Base-by-base conservation (phyloP, 176 grass and related monocot species). In the Melocanna baccifera region DNA sequence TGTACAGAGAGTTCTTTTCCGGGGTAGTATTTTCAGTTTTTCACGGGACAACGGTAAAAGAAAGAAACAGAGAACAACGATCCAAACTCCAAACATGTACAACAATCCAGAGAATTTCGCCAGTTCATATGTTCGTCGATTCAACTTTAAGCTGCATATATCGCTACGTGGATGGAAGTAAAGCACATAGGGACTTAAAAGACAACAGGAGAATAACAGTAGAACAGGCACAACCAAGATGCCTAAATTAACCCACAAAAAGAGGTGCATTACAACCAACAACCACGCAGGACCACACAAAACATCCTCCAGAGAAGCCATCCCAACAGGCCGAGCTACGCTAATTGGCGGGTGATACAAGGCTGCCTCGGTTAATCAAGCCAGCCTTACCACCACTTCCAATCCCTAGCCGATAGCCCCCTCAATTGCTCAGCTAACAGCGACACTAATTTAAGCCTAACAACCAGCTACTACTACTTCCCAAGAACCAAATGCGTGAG, bases 281-380 rank as follows among this genome's bases (percentile, higher is more conserved):
- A 25, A 62, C 2, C 5, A 36, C 22, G 39, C 22, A 2, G 20
- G 4, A 71, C 23, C 37, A 37, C 20, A 39, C 10, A 81, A 69
- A 75, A 39, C 79, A 86, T 46, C 47, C 30, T 19, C 34, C 13
- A 40, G 34, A 40, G 23, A 55, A 52, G 83, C 84, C 83, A 73
- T 13, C 62, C 48, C 75, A 78, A 5, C 23, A 80, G 84, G 68
- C 40, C 79, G 10, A 43, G 32, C 58, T 6, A 81, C 62, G 61
- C 62, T 45, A 41, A 74, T 70, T 75, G 89, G 89, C 89, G 89
- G 89, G 89, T 87, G 89, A 91, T 90, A 87, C 75, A 84, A 69
- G 81, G 74, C 32, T 26, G 83, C 71, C 23, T 7, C 53, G 2
- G 4, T 69, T 80, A 75, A 89, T 69, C 5, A 7, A 37, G 48